phyloP scores from a whole-genome alignment of 345 rosid genomes.

The Melaleuca quinquenervia region DNA sequence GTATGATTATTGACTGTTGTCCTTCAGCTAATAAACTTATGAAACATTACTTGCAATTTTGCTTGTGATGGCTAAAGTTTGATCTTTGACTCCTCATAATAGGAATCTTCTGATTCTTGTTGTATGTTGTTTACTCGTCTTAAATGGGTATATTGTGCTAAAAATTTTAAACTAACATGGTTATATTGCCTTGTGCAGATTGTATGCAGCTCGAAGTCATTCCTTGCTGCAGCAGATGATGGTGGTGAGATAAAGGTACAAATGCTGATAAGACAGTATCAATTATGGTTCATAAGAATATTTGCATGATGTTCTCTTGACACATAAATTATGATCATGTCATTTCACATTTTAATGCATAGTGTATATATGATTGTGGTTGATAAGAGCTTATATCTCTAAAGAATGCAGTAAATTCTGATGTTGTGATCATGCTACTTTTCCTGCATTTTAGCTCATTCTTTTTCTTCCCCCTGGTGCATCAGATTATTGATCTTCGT shows the following conservation, averaged over 20 bases:
- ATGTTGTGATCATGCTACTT: conserved; percentile 59
- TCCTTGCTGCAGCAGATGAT: conserved; percentile 87
- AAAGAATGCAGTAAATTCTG: conserved; percentile 3
- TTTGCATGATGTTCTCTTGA: not conserved
- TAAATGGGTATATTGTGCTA: not conserved
- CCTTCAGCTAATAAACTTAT: not conserved
- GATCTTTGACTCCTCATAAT: not conserved
- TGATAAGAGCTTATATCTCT: not conserved
- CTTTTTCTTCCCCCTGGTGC: not conserved
- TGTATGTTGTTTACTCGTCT: not conserved
- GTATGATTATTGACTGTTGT: not conserved
- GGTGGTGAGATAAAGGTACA: conserved; percentile 75
- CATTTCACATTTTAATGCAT: not conserved
- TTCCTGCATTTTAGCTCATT: not conserved
- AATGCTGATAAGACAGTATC: not conserved
- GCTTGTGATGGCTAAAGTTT: not conserved
- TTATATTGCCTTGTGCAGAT: conserved; percentile 24
- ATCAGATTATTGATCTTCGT: conserved; percentile 69
- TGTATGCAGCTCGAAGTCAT: conserved; percentile 60
- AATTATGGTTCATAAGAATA: not conserved
- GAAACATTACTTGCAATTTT: not conserved
- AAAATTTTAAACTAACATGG: not conserved
- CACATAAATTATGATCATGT: not conserved
- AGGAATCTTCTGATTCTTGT: not conserved
- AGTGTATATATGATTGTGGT: not conserved